Conservation (phyloP, 2,329 filamentous ascomycete species). For the Colletotrichum tamarilloi region DNA sequence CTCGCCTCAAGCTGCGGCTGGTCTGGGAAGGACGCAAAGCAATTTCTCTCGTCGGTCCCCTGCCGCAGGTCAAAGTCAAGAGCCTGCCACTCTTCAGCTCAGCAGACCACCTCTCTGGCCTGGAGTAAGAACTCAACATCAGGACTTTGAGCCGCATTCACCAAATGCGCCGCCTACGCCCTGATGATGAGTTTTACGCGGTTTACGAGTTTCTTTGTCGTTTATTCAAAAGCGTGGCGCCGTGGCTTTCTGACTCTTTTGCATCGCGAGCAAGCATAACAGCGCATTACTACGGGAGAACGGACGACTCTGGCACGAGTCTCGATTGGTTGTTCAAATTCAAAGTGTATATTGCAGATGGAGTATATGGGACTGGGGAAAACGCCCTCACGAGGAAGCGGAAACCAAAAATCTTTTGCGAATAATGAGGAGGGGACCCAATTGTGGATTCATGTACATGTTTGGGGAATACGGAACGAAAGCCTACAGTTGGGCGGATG, state of each 20-base stretch:
- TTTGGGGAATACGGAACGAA: neutral
- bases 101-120: conserved; percentile 57
- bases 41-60: conserved; percentile 27
- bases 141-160: conserved; percentile 40
- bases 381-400: neutral
- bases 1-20: neutral
- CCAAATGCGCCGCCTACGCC: conserved; percentile 14
- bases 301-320: conserved; percentile 23
- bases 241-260: conserved; percentile 12
- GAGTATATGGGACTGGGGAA: conserved; percentile 1
- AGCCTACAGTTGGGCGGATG: conserved; percentile 10
- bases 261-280: conserved; percentile 23
- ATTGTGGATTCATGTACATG: conserved; percentile 11
- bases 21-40: conserved; percentile 23
- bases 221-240: conserved; percentile 31
- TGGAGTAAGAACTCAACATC: conserved; percentile 50
- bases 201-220: conserved; percentile 5
- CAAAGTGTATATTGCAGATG: conserved; percentile 9
- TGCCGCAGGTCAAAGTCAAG: neutral
- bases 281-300: conserved; percentile 16
- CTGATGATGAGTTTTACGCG: neutral
- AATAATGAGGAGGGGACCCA: conserved; percentile 9
- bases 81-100: conserved; percentile 39
- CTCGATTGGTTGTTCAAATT: conserved; percentile 7
- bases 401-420: neutral